phyloP scores from a whole-genome alignment of 2,329 filamentous ascomycete species.

The Septoria petroselini region DNA sequence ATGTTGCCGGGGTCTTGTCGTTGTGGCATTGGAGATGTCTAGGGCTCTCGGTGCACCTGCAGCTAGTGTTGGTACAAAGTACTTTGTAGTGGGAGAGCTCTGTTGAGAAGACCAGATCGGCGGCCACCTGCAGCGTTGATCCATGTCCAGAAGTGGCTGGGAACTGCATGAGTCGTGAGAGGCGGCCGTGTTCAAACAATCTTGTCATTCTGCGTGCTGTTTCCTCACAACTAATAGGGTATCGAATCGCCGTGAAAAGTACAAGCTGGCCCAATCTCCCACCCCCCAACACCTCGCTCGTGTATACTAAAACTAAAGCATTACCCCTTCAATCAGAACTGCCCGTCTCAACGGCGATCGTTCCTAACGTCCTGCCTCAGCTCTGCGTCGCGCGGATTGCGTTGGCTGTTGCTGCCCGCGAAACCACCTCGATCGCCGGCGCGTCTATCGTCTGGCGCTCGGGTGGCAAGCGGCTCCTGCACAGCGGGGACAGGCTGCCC shows the following conservation, averaged over 20 bases:
- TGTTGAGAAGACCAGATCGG: too few species aligned
- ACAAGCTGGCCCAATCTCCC: too few species aligned
- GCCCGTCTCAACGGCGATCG: background rate
- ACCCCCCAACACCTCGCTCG: background rate
- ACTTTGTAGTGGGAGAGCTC: too few species aligned
- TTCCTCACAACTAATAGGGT: background rate
- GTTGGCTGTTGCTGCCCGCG: constrained; percentile 18
- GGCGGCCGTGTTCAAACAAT: too few species aligned
- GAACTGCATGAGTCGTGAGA: background rate
- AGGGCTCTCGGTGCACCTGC: too few species aligned
- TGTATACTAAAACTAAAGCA: background rate
- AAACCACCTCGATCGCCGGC: constrained; percentile 20
- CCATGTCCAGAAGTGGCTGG: constrained; percentile 2
- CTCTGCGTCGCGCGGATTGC: constrained; percentile 11
- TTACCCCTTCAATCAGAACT: background rate
- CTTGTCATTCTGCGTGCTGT: background rate
- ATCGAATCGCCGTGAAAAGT: background rate
- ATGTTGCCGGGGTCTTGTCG: constrained; percentile 2
- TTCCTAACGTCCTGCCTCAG: constrained; percentile 18
- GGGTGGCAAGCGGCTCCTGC: constrained; percentile 20
- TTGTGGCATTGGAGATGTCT: constrained; percentile 1
- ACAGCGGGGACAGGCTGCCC: constrained; percentile 6
- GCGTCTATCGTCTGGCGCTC: constrained; percentile 22
- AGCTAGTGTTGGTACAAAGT: too few species aligned
- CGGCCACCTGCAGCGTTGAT: constrained; percentile 1